These are phyloP conservation scores for Torrubiella hemipterigena DNA, from an alignment of 2,329 filamentous ascomycete genomes.

Conservation along the genomic window DNA sequence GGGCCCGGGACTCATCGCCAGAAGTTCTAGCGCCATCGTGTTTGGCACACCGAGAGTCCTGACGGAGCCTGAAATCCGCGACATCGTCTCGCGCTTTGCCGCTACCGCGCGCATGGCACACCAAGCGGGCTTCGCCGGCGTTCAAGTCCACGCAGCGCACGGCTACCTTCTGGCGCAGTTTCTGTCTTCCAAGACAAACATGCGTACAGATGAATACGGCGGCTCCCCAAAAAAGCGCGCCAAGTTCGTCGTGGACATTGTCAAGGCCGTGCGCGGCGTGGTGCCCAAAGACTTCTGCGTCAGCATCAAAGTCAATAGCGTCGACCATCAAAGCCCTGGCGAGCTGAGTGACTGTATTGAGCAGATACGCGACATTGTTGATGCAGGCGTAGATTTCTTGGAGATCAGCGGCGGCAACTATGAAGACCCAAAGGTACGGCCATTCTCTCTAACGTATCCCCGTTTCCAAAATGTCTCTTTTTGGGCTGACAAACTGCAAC, in stretches of 20 bases:
- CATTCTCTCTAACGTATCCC: neutral
- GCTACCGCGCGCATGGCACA: slow-evolving; percentile 44
- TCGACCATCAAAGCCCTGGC: slow-evolving; percentile 36
- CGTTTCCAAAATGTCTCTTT: neutral
- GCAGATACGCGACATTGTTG: slow-evolving; percentile 33
- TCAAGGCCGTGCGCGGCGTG: slow-evolving; percentile 20
- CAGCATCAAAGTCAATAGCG: slow-evolving; percentile 47
- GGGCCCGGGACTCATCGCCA: slow-evolving; percentile 24
- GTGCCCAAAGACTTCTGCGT: slow-evolving; percentile 28
- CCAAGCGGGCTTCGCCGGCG: slow-evolving; percentile 40
- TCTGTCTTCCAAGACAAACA: slow-evolving; percentile 27
- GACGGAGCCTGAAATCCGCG: slow-evolving; percentile 36
- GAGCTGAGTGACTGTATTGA: slow-evolving; percentile 41
- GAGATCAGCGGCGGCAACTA: slow-evolving; percentile 49
- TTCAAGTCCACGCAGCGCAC: slow-evolving; percentile 35
- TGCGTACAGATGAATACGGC: slow-evolving; percentile 33
- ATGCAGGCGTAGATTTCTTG: slow-evolving; percentile 46
- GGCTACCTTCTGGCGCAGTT: slow-evolving; percentile 35
- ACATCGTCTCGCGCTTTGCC: slow-evolving; percentile 40
- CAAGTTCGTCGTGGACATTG: slow-evolving; percentile 32
- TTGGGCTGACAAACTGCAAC: neutral
- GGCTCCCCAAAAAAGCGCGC: slow-evolving; percentile 33
- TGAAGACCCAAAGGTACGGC: slow-evolving; percentile 28
- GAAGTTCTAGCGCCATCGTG: slow-evolving; percentile 29
- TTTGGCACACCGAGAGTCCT: slow-evolving; percentile 41